Conservation (phyloP, 2,329 filamentous ascomycete species). For the Colletotrichum sp. region DNA sequence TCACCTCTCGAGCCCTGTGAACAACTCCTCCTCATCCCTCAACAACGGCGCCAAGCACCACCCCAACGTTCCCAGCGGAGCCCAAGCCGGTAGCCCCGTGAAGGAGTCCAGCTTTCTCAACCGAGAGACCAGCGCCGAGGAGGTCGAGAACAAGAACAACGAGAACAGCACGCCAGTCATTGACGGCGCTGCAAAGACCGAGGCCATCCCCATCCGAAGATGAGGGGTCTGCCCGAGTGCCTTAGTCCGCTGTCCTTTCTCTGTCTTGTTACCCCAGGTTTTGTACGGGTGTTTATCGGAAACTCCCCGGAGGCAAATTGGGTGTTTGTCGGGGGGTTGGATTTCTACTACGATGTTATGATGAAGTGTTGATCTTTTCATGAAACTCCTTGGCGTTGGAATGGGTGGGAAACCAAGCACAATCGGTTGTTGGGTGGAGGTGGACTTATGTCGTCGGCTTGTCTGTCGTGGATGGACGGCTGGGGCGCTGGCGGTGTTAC, state of each 20-base stretch:
- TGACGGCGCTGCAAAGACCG: conserved; percentile 29
- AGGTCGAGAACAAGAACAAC: conserved; percentile 31
- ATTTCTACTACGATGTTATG: conserved; percentile 20
- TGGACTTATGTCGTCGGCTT: neutral
- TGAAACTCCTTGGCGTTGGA: conserved; percentile 13
- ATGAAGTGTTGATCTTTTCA: conserved; percentile 19
- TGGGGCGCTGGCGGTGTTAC: neutral
- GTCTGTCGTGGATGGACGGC: neutral
- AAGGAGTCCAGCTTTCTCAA: conserved; percentile 91
- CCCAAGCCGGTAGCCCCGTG: conserved; percentile 77
- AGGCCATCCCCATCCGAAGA: conserved; percentile 70
- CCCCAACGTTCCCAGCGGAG: conserved; percentile 34
- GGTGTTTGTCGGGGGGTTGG: conserved; percentile 6
- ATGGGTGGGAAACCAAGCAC: conserved; percentile 11
- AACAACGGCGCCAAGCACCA: conserved; percentile 17
- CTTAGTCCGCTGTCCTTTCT: conserved; percentile 5
- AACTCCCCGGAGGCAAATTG: conserved; percentile 6
- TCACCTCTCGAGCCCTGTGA: conserved; percentile 75
- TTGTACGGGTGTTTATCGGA: conserved; percentile 8
- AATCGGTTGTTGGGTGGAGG: conserved; percentile 8
- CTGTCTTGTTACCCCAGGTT: conserved; percentile 1
- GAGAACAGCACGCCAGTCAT: neutral
- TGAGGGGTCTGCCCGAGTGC: conserved; percentile 33
- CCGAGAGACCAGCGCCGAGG: conserved; percentile 76
- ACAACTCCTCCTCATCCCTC: conserved; percentile 27